phyloP scores from a whole-genome alignment of 805 yeast species.

The Candida multigemmis region DNA sequence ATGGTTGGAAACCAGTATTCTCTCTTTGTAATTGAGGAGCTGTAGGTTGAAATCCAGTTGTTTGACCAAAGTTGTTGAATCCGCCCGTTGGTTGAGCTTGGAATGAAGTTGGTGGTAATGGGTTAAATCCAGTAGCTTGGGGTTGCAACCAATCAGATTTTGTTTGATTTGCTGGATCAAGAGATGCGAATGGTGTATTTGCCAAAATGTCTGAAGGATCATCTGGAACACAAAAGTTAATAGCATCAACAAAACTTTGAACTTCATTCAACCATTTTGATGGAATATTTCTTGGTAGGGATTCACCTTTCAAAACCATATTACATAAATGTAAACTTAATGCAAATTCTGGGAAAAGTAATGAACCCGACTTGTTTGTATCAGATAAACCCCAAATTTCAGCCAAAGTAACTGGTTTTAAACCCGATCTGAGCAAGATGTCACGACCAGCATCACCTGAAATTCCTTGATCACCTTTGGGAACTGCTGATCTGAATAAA shows the following conservation, averaged over 20 bases:
- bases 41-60: slow-evolving; percentile 34
- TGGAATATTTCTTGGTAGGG: slow-evolving; percentile 67
- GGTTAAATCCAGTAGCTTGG: slow-evolving; percentile 21
- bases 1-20: slow-evolving; percentile 1
- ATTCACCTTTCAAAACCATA: slow-evolving; percentile 65
- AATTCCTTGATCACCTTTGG: slow-evolving; percentile 58
- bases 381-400: slow-evolving; percentile 91
- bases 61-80: slow-evolving; percentile 14
- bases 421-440: slow-evolving; percentile 70
- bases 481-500: slow-evolving; percentile 72
- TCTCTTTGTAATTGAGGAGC: slow-evolving; percentile 13
- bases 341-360: slow-evolving; percentile 91
- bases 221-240: slow-evolving; percentile 70
- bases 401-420: slow-evolving; percentile 66
- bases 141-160: slow-evolving; percentile 20
- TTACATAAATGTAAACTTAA: slow-evolving; percentile 84
- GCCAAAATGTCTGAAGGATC: slow-evolving; percentile 30
- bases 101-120: slow-evolving; percentile 17
- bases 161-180: slow-evolving; percentile 8
- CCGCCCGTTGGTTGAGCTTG: slow-evolving; percentile 35
- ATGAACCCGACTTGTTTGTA: slow-evolving; percentile 73
- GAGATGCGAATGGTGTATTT: slow-evolving; percentile 34
- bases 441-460: slow-evolving; percentile 70
- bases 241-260: slow-evolving; percentile 80
- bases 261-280: slow-evolving; percentile 74